Conservation (phyloP, 2,329 filamentous ascomycete genomes). For the Paradendryphiella salina region DNA sequence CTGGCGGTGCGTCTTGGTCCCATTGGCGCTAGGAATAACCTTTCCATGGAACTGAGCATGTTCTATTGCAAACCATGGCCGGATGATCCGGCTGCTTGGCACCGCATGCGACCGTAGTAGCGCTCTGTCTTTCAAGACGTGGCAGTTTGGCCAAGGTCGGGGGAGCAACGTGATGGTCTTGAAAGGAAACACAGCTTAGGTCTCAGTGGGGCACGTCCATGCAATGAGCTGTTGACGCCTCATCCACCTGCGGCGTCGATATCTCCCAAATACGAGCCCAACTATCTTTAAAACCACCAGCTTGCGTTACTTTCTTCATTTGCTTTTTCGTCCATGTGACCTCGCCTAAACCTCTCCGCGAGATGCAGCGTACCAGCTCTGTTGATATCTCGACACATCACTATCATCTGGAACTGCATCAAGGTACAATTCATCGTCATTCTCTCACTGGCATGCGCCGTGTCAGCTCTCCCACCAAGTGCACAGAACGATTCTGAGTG, state of each 20-base stretch:
- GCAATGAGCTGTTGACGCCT: constrained; percentile 17
- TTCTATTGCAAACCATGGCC: neutral
- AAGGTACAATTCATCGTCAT: neutral
- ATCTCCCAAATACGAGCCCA: neutral
- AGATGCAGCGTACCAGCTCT: neutral
- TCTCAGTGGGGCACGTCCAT: constrained; percentile 21
- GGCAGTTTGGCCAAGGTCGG: neutral
- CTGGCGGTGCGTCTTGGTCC: too few relatives aligned
- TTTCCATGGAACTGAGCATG: neutral
- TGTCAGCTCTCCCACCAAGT: constrained; percentile 1
- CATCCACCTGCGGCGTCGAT: constrained; percentile 27
- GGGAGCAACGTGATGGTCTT: neutral
- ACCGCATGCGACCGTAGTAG: neutral
- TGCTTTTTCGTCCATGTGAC: constrained; percentile 3
- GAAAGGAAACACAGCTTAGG: neutral
- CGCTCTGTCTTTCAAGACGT: neutral
- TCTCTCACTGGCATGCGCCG: neutral
- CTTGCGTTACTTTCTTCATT: neutral
- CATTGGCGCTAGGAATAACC: neutral
- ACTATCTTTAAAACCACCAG: neutral
- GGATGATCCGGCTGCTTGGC: neutral
- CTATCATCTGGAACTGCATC: neutral
- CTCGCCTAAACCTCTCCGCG: neutral
- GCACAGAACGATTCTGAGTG: constrained; percentile 3
- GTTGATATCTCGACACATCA: neutral